Conservation (phyloP, 1,139 yeast genomes). For the Suhomyces anneliseae region DNA sequence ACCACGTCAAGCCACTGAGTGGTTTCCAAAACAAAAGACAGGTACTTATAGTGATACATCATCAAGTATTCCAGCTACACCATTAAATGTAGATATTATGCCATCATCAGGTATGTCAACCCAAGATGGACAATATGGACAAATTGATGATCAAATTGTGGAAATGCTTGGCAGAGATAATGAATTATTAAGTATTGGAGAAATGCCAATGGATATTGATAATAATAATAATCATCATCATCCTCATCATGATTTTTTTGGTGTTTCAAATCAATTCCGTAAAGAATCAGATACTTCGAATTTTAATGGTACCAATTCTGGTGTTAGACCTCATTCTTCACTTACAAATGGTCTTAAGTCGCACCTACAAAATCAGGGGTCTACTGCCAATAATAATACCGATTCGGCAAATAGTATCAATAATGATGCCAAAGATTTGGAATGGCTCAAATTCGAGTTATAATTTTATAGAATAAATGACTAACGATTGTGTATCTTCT, state of each 20-base stretch:
- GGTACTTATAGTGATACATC: slow-evolving; percentile 9
- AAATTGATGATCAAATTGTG: slow-evolving; percentile 9
- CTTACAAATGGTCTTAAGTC: slow-evolving; percentile 31
- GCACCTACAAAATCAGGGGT: slow-evolving; percentile 12
- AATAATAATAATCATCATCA: slow-evolving; percentile 1
- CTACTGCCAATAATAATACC: background rate
- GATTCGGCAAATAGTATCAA: slow-evolving; percentile 7
- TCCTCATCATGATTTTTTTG: no score
- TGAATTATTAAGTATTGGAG: slow-evolving; percentile 4
- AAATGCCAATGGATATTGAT: slow-evolving; percentile 11
- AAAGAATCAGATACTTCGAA: background rate
- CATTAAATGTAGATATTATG: slow-evolving; percentile 22
- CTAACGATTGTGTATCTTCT: background rate
- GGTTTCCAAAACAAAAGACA: background rate
- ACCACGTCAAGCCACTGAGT: slow-evolving; percentile 11
- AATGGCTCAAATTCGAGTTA: slow-evolving; percentile 50
- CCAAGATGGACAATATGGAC: background rate
- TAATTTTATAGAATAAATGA: slow-evolving; percentile 14
- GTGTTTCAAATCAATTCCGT: background rate
- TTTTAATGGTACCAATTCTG: slow-evolving; percentile 8
- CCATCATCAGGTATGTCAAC: slow-evolving; percentile 15
- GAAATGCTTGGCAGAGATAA: slow-evolving; percentile 6
- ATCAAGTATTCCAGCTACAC: slow-evolving; percentile 19
- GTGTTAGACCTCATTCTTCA: slow-evolving; percentile 20
- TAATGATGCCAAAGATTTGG: slow-evolving; percentile 33